Conservation (phyloP, 305 asterid species). For the Plantago coronopus region DNA sequence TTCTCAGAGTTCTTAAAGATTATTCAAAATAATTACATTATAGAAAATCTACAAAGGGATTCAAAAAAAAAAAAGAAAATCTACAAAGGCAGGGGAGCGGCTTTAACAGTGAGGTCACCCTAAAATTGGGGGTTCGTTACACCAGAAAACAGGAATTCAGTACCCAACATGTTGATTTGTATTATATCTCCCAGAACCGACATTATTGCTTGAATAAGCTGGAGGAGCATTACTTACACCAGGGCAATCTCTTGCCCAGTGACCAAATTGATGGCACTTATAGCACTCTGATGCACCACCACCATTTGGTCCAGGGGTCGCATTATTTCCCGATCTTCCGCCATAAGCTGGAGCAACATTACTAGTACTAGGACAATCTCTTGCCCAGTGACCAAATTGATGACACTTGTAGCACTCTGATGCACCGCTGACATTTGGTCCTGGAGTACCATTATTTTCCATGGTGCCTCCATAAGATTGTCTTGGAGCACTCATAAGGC, state of each 20-base stretch:
- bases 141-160: constrained; percentile 34
- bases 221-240: constrained; percentile 37
- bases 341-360: constrained; percentile 48
- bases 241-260: constrained; percentile 90
- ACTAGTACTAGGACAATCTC: constrained; percentile 57
- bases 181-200: constrained; percentile 52
- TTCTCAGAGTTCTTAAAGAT: too few species aligned
- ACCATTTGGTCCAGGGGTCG: constrained; percentile 28
- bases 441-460: constrained; percentile 23
- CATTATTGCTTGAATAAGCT: constrained; percentile 45
- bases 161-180: constrained; percentile 61
- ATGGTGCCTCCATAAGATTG: constrained; percentile 67
- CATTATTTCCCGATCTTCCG: constrained; percentile 29
- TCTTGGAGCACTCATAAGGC: constrained; percentile 42
- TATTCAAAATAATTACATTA: not conserved
- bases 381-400: constrained; percentile 80
- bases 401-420: constrained; percentile 45
- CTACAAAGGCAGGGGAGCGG: too few species aligned
- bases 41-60: not conserved
- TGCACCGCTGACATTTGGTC: constrained; percentile 33
- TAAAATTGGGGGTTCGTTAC: too few species aligned
- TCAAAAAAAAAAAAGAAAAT: too few species aligned
- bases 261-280: constrained; percentile 81
- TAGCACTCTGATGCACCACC: constrained; percentile 62
- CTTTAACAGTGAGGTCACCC: too few species aligned